These are phyloP conservation scores for Ceratocystiopsis minuta DNA, from an alignment of 2,329 filamentous ascomycete species.

Conservation along the genomic window DNA sequence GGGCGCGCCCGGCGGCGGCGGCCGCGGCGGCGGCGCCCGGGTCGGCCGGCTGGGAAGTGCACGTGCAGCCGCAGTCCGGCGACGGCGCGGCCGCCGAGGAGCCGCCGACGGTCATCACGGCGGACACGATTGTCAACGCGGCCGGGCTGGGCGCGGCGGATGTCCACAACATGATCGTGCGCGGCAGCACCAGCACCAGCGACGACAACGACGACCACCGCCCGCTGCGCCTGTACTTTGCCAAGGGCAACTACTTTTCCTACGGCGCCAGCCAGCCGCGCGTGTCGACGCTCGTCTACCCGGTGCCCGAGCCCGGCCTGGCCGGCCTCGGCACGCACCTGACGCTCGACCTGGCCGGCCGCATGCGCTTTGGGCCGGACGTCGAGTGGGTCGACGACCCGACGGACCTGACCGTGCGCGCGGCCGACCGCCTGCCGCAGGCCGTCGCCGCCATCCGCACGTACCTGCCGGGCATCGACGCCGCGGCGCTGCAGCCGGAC, in stretches of 20 bases:
- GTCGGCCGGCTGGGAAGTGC: slow-evolving; percentile 50
- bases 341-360: slow-evolving; percentile 71
- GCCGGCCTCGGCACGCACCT: slow-evolving; percentile 84
- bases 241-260: slow-evolving; percentile 91
- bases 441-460: slow-evolving; percentile 58
- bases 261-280: slow-evolving; percentile 48
- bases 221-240: slow-evolving; percentile 47
- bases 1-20: slow-evolving; percentile 30
- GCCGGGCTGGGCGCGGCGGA: slow-evolving; percentile 63
- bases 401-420: slow-evolving; percentile 49
- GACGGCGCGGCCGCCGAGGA: slow-evolving; percentile 18
- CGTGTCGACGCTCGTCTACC: slow-evolving; percentile 66
- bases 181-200: slow-evolving; percentile 13
- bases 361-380: slow-evolving; percentile 83
- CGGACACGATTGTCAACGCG: slow-evolving; percentile 66
- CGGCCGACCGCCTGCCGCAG: slow-evolving; percentile 32
- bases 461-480: slow-evolving; percentile 62
- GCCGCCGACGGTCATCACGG: slow-evolving; percentile 37
- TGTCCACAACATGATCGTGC: slow-evolving; percentile 69
- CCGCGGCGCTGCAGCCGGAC: slow-evolving; percentile 49
- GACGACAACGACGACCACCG: slow-evolving; percentile 22
- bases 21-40: slow-evolving; percentile 19
- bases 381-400: slow-evolving; percentile 77
- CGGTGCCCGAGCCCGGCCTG: slow-evolving; percentile 62
- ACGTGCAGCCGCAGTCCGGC: slow-evolving; percentile 24